Evolutionary conservation across 441 rosid genomes (phyloP), one percentile per base, ranked within the genome.

Genomic region (Arabidopsis hybrid): DNA sequence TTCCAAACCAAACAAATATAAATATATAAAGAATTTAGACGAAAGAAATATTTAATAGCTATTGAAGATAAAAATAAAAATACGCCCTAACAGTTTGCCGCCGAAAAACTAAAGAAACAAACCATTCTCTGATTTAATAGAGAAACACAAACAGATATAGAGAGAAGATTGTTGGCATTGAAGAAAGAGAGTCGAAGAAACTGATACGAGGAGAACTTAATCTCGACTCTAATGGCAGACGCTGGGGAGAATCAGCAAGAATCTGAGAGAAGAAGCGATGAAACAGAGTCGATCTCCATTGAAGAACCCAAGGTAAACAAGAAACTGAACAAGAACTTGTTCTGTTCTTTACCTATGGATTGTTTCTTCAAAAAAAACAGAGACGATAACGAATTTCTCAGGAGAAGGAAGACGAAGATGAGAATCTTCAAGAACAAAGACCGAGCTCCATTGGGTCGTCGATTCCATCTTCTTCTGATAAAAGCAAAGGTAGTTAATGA

Each of bases 351-450:
- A 4, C 6, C 17, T 9, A 9, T 12, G 35, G 11, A 26, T 61
- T 39, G n/a, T 21, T 36, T 36, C 17, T n/a, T n/a, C 5, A 26
- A 34, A 16, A 13, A n/a, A 58, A 53, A 7, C 7, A 46, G 39
- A 69, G n/a, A 34, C 47, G n/a, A 57, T 13, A 60, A 60, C 67
- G 8, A 50, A 26, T 29, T 38, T 39, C 60, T 39, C 60, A 71
- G 68, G 39, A 36, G 4, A 16, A 32, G 1, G 32, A 38, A 43
- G 39, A 53, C 4, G 29, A 26, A 26, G 29, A 26, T 26, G 29
- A 26, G 29, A 26, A 26, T 26, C 29, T 26, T 26, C 29, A 26
- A 26, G 29, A 39, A 8, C 42, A 9, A 4, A 3, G 42, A 39
- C 12, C 0, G 11, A 9, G 42, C 9, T 11, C 42, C 10, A 39